phyloP scores from a whole-genome alignment of 345 rosid species.

The Citrus mangshanensis region DNA sequence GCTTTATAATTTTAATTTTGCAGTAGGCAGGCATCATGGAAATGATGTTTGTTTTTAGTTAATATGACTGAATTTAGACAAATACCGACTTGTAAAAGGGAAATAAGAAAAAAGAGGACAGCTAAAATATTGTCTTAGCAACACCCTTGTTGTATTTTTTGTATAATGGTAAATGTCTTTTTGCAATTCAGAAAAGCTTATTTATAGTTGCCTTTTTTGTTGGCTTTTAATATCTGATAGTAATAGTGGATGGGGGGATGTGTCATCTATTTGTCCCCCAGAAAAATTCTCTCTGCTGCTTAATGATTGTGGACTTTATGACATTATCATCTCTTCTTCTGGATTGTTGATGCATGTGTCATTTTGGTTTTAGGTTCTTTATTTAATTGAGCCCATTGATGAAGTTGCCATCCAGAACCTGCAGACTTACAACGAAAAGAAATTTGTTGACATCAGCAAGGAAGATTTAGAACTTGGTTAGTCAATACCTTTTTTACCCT shows the following conservation, averaged over 20 bases:
- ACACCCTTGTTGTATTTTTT: not conserved
- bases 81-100: not conserved
- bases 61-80: not conserved
- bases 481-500: slow-evolving; percentile 8
- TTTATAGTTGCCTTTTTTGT: not conserved
- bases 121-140: not conserved
- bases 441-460: slow-evolving; percentile 97
- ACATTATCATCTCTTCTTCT: not conserved
- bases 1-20: not conserved
- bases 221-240: not conserved
- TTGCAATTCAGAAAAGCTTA: too few species aligned
- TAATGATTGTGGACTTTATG: not conserved
- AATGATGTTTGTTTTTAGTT: not conserved
- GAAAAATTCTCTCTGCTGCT: not conserved
- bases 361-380: slow-evolving; percentile 58
- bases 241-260: not conserved
- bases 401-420: slow-evolving; percentile 97
- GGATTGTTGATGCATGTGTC: slow-evolving; percentile 12
- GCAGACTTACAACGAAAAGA: slow-evolving; percentile 96
- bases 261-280: not conserved
- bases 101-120: not conserved
- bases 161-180: not conserved
- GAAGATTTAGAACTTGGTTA: slow-evolving; percentile 94
- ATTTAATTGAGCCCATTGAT: slow-evolving; percentile 92
- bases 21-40: not conserved